Evolutionary conservation across 2,329 filamentous ascomycete species (phyloP).

Genomic region (Zymoseptoria tritici): DNA sequence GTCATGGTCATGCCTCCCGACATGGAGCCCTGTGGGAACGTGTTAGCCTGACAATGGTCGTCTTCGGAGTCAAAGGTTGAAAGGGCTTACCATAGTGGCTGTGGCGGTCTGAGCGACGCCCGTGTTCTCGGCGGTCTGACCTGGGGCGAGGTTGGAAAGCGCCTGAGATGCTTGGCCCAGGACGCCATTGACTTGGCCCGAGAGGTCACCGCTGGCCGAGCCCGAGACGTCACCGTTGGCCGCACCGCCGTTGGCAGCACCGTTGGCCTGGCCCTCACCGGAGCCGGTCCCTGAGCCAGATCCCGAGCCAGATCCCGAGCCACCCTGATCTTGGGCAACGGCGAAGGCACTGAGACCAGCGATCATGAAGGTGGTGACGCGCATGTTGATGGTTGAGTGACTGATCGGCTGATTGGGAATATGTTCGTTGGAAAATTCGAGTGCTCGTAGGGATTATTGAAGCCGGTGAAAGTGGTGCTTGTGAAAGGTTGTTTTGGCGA

Average conservation of each 20-base stretch:
- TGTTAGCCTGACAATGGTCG: background rate
- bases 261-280: no score
- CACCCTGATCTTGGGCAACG: constrained; percentile 10
- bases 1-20: constrained; percentile 6
- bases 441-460: constrained; percentile 1
- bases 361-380: constrained; percentile 16
- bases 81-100: background rate
- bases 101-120: background rate
- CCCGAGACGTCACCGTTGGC: no score
- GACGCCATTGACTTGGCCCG: constrained; percentile 2
- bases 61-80: background rate
- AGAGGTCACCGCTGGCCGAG: background rate
- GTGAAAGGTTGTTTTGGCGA: background rate
- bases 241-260: no score
- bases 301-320: no score
- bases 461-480: background rate
- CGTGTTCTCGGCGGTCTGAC: background rate
- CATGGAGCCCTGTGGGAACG: constrained; percentile 6
- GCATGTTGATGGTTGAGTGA: constrained; percentile 12
- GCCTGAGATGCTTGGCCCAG: constrained; percentile 6
- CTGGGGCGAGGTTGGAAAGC: background rate
- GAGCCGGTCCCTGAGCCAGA: no score
- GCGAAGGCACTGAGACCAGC: constrained; percentile 17
- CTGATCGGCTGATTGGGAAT: background rate
- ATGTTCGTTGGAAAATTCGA: constrained; percentile 1